A percentile compares a stretch with the other conserved stretches of the same genome.
These are phyloP conservation scores for Yamadazyma triangularis DNA, from an alignment of 1,139 yeast genomes.

Conservation along the genomic window DNA sequence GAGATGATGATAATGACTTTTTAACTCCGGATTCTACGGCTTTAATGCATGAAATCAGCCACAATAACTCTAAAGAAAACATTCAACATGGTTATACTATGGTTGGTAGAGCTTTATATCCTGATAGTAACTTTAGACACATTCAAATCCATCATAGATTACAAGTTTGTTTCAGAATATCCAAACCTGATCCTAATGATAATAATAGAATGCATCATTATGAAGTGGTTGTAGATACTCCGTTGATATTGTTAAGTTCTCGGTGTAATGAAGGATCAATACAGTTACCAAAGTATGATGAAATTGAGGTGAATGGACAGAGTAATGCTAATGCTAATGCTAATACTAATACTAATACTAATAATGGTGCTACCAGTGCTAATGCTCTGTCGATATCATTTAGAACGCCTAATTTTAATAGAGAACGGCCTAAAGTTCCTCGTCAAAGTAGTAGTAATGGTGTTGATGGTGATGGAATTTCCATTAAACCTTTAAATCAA, in stretches of 20 bases:
- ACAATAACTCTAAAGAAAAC: constrained; percentile 22
- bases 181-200: constrained; percentile 58
- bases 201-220: constrained; percentile 67
- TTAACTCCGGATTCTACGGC: constrained; percentile 27
- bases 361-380: too few species aligned
- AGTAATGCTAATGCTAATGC: neutral
- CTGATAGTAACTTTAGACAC: constrained; percentile 70
- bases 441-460: constrained; percentile 1
- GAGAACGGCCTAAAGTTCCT: neutral
- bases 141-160: constrained; percentile 71
- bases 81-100: constrained; percentile 36
- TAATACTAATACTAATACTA: too few species aligned
- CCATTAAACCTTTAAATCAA: constrained; percentile 27
- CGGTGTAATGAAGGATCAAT: constrained; percentile 65
- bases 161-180: constrained; percentile 74
- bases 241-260: constrained; percentile 66
- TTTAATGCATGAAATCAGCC: constrained; percentile 23
- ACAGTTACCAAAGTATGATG: constrained; percentile 65
- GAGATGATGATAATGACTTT: constrained; percentile 17
- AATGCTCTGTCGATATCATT: too few species aligned
- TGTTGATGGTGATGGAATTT: constrained; percentile 28
- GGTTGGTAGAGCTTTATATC: constrained; percentile 43
- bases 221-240: constrained; percentile 88
- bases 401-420: constrained; percentile 32
- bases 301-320: constrained; percentile 12